Base-by-base conservation (phyloP, 495 filamentous ascomycete genomes). In the Trichoderma asperelloides region DNA sequence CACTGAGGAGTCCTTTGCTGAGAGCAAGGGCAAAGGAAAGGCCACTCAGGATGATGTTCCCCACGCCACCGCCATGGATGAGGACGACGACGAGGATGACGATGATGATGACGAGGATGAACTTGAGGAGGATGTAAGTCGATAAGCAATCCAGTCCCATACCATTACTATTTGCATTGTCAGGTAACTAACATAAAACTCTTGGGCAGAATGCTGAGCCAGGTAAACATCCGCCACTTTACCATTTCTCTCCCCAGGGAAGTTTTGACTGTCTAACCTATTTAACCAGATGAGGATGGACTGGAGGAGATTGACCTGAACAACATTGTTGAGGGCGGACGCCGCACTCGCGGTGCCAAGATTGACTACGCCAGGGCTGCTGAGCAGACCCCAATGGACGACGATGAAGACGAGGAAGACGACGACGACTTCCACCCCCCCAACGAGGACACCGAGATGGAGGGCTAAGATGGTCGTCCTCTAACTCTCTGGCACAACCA, bases 321-420 rank as follows among this genome's bases (percentile, higher is more conserved):
- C 70, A 97, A 97, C 83, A 97, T 98, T 79, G 87, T 98, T 73
- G 62, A 69, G 11, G 81, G 78, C 67, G 90, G 90, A 73, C 85
- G 89, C 51, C 93, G 95, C 76, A 98, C 95, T 47, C 93, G 95
- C 70, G 89, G 91, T 70, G 79, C 78, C 55, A 89, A 89, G 74
- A 92, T 96, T 70, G 88, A 96, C 80, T 96, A 88, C 75, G 88
- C 87, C 70, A 89, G 92, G 76, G 90, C 90, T 12, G 89, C 88
- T n/a, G 77, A 86, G 71, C 83, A 87, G 74, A 82, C 84, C 64
- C 88, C 87, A 15, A 81, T 82, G 45, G 85, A 87, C 51, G 90
- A 89, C 2, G 90, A 93, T 33, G 89, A 91, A 3, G 89, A 92
- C 6, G 90, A 93, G 0, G 91, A 95, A 15, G 91, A 94, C 45